Conservation (phyloP, 305 asterid species). For the Nicotiana rustica region DNA sequence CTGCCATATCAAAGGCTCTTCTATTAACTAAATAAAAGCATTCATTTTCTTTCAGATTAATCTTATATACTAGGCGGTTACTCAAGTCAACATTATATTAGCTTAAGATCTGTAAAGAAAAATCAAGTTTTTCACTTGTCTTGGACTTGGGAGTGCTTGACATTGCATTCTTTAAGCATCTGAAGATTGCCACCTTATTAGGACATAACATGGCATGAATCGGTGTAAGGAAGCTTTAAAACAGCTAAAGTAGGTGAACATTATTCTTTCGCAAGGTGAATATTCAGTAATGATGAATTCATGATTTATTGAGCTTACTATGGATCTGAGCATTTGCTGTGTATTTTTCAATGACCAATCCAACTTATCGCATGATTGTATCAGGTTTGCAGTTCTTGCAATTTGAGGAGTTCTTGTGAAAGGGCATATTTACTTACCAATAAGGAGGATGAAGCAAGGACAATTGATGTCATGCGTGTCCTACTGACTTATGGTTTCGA, state of each 20-base stretch:
- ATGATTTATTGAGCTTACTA: not conserved
- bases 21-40: conserved; percentile 19
- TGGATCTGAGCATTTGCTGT: conserved; percentile 3
- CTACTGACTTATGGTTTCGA: conserved; percentile 85
- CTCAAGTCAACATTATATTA: conserved; percentile 16
- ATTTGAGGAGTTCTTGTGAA: conserved; percentile 86
- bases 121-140: conserved; percentile 17
- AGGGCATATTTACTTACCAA: conserved; percentile 87
- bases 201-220: conserved; percentile 31
- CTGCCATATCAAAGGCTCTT: not conserved
- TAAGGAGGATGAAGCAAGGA: conserved; percentile 94
- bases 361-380: conserved; percentile 27
- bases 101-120: conserved; percentile 8
- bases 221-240: conserved; percentile 8
- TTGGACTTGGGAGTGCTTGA: conserved; percentile 23
- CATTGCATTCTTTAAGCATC: conserved; percentile 23
- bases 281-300: not conserved
- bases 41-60: conserved; percentile 8
- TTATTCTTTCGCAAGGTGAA: not conserved
- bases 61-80: not conserved
- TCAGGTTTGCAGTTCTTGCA: conserved; percentile 98
- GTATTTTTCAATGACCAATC: conserved; percentile 9
- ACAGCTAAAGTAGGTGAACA: conserved; percentile 22
- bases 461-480: conserved; percentile 88
- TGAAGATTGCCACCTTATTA: not conserved